phyloP scores from a whole-genome alignment of 1,139 yeast species.

The Hyphopichia khmerensis region DNA sequence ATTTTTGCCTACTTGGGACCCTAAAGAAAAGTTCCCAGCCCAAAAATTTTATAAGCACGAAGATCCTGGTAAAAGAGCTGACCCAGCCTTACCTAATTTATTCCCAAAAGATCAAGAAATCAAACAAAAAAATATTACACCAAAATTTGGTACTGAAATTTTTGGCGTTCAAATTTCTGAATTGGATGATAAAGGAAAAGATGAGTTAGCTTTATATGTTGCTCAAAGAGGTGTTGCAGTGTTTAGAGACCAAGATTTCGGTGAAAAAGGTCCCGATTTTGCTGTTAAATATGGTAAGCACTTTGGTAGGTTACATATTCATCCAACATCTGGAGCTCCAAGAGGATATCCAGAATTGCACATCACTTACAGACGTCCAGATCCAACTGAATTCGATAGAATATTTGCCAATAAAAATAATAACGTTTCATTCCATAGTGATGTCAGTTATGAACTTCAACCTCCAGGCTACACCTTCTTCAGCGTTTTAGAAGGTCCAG shows the following conservation, averaged over 20 bases:
- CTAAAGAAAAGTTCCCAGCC: conserved; percentile 40
- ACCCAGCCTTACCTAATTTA: conserved; percentile 48
- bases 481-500: conserved; percentile 58
- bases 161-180: conserved; percentile 54
- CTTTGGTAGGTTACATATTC: conserved; percentile 70
- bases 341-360: conserved; percentile 56
- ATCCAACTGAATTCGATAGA: conserved; percentile 24
- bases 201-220: conserved; percentile 61
- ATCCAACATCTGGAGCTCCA: conserved; percentile 72
- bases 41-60: conserved; percentile 46
- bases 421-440: conserved; percentile 59
- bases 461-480: conserved; percentile 67
- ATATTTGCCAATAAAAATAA: conserved; percentile 33
- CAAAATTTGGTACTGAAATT: conserved; percentile 65
- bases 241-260: conserved; percentile 62
- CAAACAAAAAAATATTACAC: conserved; percentile 44
- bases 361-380: conserved; percentile 55
- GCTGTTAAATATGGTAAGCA: conserved; percentile 54
- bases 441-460: conserved; percentile 65
- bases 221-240: conserved; percentile 67
- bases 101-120: conserved; percentile 32
- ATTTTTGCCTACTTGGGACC: conserved; percentile 56
- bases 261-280: conserved; percentile 52
- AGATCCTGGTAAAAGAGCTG: conserved; percentile 59
- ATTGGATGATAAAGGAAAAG: conserved; percentile 48